Percentiles rank a stretch among this genome's conserved stretches.
Conservation (phyloP, 805 yeast genomes). For the Wickerhamomyces chambardii region DNA sequence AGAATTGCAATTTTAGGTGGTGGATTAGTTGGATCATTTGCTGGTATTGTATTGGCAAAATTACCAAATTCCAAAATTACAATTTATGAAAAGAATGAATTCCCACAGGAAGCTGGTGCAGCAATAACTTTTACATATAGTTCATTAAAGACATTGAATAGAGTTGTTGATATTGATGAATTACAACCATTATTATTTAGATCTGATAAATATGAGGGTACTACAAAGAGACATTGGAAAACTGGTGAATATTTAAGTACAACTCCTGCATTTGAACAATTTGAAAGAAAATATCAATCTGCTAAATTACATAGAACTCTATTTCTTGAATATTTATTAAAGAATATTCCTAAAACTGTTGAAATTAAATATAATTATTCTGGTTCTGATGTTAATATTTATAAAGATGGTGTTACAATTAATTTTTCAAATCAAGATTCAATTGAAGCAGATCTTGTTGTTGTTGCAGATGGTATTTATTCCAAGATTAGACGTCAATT, state of each 20-base stretch:
- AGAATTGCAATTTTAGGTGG: no score
- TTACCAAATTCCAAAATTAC: no score
- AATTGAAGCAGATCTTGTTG: slow-evolving; percentile 6
- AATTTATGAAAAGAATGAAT: no score
- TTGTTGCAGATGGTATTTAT: slow-evolving; percentile 10
- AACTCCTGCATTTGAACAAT: background rate
- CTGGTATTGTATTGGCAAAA: no score
- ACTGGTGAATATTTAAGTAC: slow-evolving; percentile 3
- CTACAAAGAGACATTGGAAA: slow-evolving; percentile 7
- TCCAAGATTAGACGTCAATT: slow-evolving; percentile 9
- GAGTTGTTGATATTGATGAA: slow-evolving; percentile 7
- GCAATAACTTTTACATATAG: slow-evolving; percentile 7
- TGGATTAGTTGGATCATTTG: no score
- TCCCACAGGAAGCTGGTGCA: slow-evolving; percentile 8
- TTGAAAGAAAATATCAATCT: background rate
- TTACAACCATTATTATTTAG: slow-evolving; percentile 5
- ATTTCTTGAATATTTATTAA: slow-evolving; percentile 4
- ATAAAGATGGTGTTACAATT: no score
- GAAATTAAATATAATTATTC: background rate
- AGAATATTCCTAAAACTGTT: slow-evolving; percentile 2
- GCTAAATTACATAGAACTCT: slow-evolving; percentile 7
- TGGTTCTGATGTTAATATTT: background rate
- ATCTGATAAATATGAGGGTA: background rate
- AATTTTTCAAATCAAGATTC: background rate
- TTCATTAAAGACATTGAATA: slow-evolving; percentile 2